These are phyloP conservation scores for Tylopilus orsonianus DNA, from an alignment of 1,284 basidiomycete genomes.

Conservation along the genomic window DNA sequence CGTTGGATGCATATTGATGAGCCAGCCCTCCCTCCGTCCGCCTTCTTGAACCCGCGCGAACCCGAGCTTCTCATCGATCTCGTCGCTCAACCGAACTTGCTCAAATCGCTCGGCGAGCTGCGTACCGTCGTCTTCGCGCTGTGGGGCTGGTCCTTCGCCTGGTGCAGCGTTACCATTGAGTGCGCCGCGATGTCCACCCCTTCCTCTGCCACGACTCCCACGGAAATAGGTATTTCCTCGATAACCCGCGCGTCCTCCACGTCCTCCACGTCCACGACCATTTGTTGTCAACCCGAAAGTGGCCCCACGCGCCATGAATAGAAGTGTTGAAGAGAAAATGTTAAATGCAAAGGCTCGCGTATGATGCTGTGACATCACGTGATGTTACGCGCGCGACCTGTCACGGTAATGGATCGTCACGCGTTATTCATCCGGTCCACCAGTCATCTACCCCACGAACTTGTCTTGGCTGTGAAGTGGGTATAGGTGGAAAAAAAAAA, in stretches of 20 bases:
- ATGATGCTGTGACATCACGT: slow-evolving; percentile 15
- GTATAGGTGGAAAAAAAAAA: slow-evolving; percentile 10
- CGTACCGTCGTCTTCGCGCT: slow-evolving; percentile 85
- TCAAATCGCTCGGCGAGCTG: slow-evolving; percentile 83
- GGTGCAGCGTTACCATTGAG: slow-evolving; percentile 41
- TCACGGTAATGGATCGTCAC: slow-evolving; percentile 17
- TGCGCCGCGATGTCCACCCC: slow-evolving; percentile 55
- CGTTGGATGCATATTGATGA: slow-evolving; percentile 99
- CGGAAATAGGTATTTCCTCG: slow-evolving; percentile 43
- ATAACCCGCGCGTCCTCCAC: slow-evolving; percentile 47
- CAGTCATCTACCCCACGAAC: no score
- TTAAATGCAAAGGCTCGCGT: slow-evolving; percentile 3
- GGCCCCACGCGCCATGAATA: slow-evolving; percentile 35
- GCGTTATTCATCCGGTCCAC: no score
- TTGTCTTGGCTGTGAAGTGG: no score
- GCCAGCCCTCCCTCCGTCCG: slow-evolving; percentile 79
- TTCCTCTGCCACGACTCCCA: slow-evolving; percentile 39
- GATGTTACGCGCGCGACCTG: slow-evolving; percentile 30
- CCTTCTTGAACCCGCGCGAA: slow-evolving; percentile 82
- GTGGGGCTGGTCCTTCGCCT: slow-evolving; percentile 49
- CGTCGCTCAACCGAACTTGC: slow-evolving; percentile 71
- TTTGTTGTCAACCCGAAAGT: slow-evolving; percentile 35
- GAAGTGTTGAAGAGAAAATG: not conserved
- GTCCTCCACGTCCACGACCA: slow-evolving; percentile 42
- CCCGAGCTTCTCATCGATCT: slow-evolving; percentile 92